Evolutionary conservation across 495 filamentous ascomycete species (phyloP).

Genomic region (Neurospora cerealis): DNA sequence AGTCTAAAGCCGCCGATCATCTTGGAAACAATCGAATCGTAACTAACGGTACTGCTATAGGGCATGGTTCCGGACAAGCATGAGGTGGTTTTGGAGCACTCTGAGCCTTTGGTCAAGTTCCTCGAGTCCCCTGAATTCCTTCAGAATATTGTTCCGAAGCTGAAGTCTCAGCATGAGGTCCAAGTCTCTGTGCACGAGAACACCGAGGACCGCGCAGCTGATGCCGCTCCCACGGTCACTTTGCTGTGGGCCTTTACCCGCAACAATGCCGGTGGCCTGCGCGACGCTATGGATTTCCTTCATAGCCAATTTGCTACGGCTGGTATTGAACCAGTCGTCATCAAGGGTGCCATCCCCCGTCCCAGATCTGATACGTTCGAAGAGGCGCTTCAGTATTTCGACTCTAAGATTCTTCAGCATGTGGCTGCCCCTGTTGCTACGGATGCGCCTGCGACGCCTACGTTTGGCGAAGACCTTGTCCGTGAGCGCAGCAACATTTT

Average conservation of each 20-base stretch:
- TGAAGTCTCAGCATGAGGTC: slow-evolving; percentile 85
- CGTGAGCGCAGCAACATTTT: slow-evolving; percentile 75
- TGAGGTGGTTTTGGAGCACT: slow-evolving; percentile 73
- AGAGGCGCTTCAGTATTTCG: slow-evolving; percentile 90
- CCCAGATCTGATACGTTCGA: slow-evolving; percentile 99
- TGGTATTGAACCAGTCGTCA: slow-evolving; percentile 71
- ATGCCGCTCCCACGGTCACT: slow-evolving; percentile 42
- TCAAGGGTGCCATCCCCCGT: slow-evolving; percentile 88
- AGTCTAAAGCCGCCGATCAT: slow-evolving; percentile 14
- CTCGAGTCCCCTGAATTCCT: slow-evolving; percentile 70
- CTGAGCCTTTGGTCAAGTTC: slow-evolving; percentile 61
- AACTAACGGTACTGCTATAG: slow-evolving; percentile 22
- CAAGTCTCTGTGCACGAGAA: slow-evolving; percentile 60
- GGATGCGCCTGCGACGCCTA: slow-evolving; percentile 72
- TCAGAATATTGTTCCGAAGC: slow-evolving; percentile 66
- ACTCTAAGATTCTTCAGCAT: slow-evolving; percentile 89
- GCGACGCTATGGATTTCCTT: slow-evolving; percentile 92
- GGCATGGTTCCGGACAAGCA: slow-evolving; percentile 96
- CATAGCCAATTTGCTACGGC: slow-evolving; percentile 71
- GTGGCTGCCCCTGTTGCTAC: slow-evolving; percentile 68
- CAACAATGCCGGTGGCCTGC: slow-evolving; percentile 91
- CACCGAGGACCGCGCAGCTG: slow-evolving; percentile 40
- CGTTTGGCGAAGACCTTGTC: slow-evolving; percentile 64
- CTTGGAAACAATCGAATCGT: neutral
- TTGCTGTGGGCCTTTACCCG: slow-evolving; percentile 69